Conservation (phyloP, 371 early-diverging fungal species). For the Mortierella sp. region DNA sequence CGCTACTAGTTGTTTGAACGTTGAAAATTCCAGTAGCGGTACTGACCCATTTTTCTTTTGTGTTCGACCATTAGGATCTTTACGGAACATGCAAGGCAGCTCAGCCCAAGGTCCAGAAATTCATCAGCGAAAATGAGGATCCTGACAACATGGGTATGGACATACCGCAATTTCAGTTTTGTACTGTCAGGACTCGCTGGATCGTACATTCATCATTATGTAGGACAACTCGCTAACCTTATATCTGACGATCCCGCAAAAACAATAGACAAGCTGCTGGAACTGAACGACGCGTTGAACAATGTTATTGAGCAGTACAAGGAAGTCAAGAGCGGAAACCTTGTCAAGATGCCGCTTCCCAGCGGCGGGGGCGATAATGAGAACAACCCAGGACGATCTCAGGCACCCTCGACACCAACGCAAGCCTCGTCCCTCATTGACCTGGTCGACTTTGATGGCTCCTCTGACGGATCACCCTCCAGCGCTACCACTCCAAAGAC, state of each 20-base stretch:
- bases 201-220: too few relatives aligned
- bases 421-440: slow-evolving; percentile 40
- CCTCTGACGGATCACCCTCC: slow-evolving; percentile 22
- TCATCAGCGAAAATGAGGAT: slow-evolving; percentile 76
- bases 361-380: not conserved
- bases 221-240: not conserved
- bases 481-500: slow-evolving; percentile 28
- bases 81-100: slow-evolving; percentile 66
- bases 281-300: slow-evolving; percentile 83
- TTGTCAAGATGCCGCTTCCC: slow-evolving; percentile 56
- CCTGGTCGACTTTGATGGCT: slow-evolving; percentile 26
- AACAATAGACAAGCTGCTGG: slow-evolving; percentile 61
- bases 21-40: not conserved
- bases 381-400: slow-evolving; percentile 1
- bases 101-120: slow-evolving; percentile 77
- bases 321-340: slow-evolving; percentile 77
- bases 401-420: slow-evolving; percentile 8
- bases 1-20: too few relatives aligned
- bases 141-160: slow-evolving; percentile 73
- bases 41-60: not conserved
- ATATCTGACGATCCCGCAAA: not conserved
- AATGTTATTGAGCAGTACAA: slow-evolving; percentile 81
- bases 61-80: slow-evolving; percentile 55
- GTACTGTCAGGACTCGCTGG: not conserved
- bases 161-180: not conserved